Conservation (phyloP, 176 grass and related monocot species). For the Rhipidocladum racemiflorum region DNA sequence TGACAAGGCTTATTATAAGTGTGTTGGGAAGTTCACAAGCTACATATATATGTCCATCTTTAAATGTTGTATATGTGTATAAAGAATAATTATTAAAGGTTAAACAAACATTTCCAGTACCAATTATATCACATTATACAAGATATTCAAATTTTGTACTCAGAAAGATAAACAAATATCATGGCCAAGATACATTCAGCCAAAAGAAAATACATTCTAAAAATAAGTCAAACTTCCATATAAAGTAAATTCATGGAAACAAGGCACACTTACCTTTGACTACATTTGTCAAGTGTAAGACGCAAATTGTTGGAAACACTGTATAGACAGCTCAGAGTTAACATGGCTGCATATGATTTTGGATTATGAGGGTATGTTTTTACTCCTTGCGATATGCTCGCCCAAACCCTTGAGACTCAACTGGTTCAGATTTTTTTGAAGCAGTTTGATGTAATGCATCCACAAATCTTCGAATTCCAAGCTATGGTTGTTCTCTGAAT, state of each 20-base stretch:
- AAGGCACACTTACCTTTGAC: conserved; percentile 56
- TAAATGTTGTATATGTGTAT: background rate
- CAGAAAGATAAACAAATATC: background rate
- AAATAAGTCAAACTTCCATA: background rate
- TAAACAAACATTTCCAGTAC: background rate
- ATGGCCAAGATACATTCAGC: background rate
- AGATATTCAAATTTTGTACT: background rate
- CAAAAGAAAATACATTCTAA: background rate
- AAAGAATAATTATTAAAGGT: background rate
- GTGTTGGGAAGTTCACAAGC: background rate
- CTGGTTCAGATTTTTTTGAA: conserved; percentile 61
- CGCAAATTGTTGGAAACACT: conserved; percentile 79
- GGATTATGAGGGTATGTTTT: conserved; percentile 82
- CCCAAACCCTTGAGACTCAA: conserved; percentile 82
- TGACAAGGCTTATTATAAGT: background rate
- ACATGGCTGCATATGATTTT: conserved; percentile 70
- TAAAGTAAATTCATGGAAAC: conserved; percentile 9
- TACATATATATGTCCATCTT: background rate
- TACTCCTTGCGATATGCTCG: conserved; percentile 56
- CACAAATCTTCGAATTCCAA: conserved; percentile 80
- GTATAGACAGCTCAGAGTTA: conserved; percentile 69
- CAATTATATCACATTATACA: background rate
- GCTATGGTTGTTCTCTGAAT: conserved; percentile 56
- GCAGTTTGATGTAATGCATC: conserved; percentile 67
- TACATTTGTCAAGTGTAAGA: conserved; percentile 78